Base-by-base conservation (phyloP, 345 rosid species). In the Salix brachista region DNA sequence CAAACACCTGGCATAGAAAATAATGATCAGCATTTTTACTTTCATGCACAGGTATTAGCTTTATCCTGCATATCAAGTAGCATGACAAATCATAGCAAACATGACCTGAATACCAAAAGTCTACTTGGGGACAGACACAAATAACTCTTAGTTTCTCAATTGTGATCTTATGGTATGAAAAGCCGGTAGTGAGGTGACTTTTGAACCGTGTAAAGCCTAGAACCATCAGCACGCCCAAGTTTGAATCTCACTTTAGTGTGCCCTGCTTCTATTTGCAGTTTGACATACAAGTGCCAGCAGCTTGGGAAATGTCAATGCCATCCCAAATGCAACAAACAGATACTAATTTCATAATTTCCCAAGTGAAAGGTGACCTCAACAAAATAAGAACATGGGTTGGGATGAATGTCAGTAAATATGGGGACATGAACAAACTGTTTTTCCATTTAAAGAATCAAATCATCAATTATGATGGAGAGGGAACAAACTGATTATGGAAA, bases 1-100 rank as follows among this genome's bases (percentile, higher is more conserved):
- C 94, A 30, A 93, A 89, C 36, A 93, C 94, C 97, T 92, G 83
- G 69, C 10, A 21, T 14, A 1, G 42, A 5, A 48, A 67, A 71
- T 4, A 37, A 50, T 6, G 36, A 71, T 71, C 39, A 37, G 34
- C 42, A 60, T 25, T 23, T 36, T 11, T 7, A 39, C 61, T 56
- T 36, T 9, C 67, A 16, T 18, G 44, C 34, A 54, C 12, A 19
- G 6, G 26, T 71, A 19, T 21, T n/a, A 58, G 13, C 18, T 21
- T 18, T 5, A 10, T 61, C 23, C 42, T 21, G 11, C 26, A 67
- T 67, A 7, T 5, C 46, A 21, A 67, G 44, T 21, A 14, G 5
- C n/a, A 7, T 14, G 14, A 32, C 0, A 19, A 37, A 19, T 36
- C 44, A 67, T 28, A 9, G 25, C 36, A 28, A 28, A 67, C 44